phyloP scores from a whole-genome alignment of 768 basidiomycete species.

The Boletus sensibilis region DNA sequence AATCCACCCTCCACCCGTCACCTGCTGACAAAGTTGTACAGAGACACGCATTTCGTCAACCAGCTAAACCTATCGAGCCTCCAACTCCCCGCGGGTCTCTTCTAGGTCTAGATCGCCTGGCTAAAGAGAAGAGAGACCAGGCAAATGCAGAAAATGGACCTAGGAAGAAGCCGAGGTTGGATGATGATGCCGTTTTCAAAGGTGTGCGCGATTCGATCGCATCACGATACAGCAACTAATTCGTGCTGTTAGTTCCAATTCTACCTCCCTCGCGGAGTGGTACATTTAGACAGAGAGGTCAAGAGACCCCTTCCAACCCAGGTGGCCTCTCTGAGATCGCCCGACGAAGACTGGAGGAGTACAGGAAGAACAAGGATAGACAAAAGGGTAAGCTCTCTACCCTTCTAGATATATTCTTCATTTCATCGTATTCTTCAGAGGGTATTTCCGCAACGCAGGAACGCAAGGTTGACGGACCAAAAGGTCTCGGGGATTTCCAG shows the following conservation, averaged over 20 bases:
- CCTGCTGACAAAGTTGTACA: conserved; percentile 30
- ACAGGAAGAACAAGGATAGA: conserved; percentile 66
- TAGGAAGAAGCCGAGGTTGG: conserved; percentile 64
- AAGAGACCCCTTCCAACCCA: conserved; percentile 92
- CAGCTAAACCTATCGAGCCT: conserved; percentile 69
- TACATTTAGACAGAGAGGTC: conserved; percentile 71
- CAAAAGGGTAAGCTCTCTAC: conserved; percentile 50
- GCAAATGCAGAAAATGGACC: conserved; percentile 43
- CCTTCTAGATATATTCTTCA: background rate
- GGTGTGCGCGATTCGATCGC: conserved; percentile 44
- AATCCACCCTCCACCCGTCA: background rate
- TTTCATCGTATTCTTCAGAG: conserved; percentile 41
- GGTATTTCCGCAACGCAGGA: conserved; percentile 66
- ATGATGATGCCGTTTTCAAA: conserved; percentile 79
- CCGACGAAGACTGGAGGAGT: conserved; percentile 70
- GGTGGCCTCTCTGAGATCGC: conserved; percentile 83
- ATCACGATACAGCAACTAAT: background rate
- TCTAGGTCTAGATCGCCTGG: conserved; percentile 85
- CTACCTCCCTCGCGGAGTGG: conserved; percentile 57
- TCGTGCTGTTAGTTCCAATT: conserved; percentile 59
- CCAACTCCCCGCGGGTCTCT: conserved; percentile 77
- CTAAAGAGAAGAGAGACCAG: conserved; percentile 80
- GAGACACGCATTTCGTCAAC: conserved; percentile 81
- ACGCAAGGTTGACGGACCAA: conserved; percentile 54
- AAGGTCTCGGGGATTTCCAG: conserved; percentile 90